Conservation (phyloP, 371 early-diverging fungal species). For the Cokeromyces recurvatus region DNA sequence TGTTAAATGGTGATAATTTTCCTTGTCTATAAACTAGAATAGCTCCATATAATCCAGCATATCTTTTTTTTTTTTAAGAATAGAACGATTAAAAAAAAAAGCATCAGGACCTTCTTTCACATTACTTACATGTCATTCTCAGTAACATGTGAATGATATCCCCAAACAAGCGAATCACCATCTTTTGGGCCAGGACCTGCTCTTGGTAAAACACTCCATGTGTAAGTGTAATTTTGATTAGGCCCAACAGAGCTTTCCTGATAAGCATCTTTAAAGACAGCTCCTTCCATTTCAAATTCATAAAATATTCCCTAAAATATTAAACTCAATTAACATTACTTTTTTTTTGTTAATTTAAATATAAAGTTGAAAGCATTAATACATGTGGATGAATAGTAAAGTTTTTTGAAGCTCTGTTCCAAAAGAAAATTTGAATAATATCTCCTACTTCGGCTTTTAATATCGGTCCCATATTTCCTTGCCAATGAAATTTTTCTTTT, state of each 20-base stretch:
- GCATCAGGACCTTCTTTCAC: too few relatives aligned
- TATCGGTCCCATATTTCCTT: constrained; percentile 47
- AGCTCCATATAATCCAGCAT: constrained; percentile 44
- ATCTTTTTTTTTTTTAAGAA: too few relatives aligned
- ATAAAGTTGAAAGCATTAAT: constrained; percentile 1
- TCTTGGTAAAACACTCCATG: constrained; percentile 41
- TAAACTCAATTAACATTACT: neutral
- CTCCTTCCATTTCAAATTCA: constrained; percentile 49
- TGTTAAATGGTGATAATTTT: constrained; percentile 14
- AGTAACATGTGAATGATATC: constrained; percentile 48
- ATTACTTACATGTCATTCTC: constrained; percentile 44
- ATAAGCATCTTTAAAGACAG: constrained; percentile 34
- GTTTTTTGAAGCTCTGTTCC: constrained; percentile 34
- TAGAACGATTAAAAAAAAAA: too few relatives aligned
- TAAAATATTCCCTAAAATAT: constrained; percentile 36
- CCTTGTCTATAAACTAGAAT: constrained; percentile 43
- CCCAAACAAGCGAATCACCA: constrained; percentile 41
- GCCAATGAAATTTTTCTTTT: constrained; percentile 29
- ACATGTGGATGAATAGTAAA: constrained; percentile 52
- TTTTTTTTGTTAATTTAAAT: neutral
- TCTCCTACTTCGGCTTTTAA: constrained; percentile 49
- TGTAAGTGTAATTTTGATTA: constrained; percentile 35
- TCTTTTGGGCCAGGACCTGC: constrained; percentile 45
- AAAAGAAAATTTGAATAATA: constrained; percentile 36
- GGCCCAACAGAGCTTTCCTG: constrained; percentile 27